Evolutionary conservation across 1,284 basidiomycete species (phyloP).

Genomic region (Sphagnurus paluster): DNA sequence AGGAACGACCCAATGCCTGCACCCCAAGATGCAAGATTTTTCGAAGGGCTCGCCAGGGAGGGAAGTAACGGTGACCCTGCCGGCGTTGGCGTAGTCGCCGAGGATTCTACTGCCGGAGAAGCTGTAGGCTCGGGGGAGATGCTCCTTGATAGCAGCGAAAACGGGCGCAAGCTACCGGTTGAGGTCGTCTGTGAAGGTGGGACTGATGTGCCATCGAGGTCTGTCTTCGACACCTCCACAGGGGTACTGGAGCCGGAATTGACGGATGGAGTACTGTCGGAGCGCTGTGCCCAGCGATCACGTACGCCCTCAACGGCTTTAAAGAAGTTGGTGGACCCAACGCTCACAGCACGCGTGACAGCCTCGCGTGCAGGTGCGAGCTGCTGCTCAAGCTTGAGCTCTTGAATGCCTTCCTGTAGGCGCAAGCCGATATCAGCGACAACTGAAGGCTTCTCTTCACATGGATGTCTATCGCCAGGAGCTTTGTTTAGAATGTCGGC

Average conservation of each 20-base stretch:
- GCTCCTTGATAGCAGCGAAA: constrained; percentile 14
- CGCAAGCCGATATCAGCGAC: constrained; percentile 88
- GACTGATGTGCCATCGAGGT: constrained; percentile 33
- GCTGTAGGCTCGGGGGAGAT: constrained; percentile 2
- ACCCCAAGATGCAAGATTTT: constrained; percentile 49
- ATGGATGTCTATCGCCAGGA: constrained; percentile 86
- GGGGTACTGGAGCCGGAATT: constrained; percentile 38
- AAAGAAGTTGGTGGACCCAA: constrained; percentile 81
- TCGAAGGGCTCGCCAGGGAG: constrained; percentile 28
- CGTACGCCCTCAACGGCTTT: constrained; percentile 85
- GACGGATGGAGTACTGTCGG: constrained; percentile 33
- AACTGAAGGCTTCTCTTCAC: constrained; percentile 83
- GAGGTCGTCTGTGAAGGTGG: constrained; percentile 28
- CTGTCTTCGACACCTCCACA: constrained; percentile 49
- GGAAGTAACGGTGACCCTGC: constrained; percentile 27
- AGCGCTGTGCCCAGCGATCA: constrained; percentile 65
- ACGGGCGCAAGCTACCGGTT: constrained; percentile 13
- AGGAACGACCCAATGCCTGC: constrained; percentile 64
- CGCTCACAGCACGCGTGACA: constrained; percentile 71
- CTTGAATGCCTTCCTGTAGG: constrained; percentile 87
- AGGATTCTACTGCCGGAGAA: constrained; percentile 20
- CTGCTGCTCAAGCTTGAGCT: constrained; percentile 86
- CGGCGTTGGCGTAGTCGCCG: constrained; percentile 11
- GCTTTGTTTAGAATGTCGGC: too few relatives aligned
- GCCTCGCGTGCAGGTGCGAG: constrained; percentile 87